Base-by-base conservation (phyloP, 108 stramenopile species). In the Skeletonema tropicum region DNA sequence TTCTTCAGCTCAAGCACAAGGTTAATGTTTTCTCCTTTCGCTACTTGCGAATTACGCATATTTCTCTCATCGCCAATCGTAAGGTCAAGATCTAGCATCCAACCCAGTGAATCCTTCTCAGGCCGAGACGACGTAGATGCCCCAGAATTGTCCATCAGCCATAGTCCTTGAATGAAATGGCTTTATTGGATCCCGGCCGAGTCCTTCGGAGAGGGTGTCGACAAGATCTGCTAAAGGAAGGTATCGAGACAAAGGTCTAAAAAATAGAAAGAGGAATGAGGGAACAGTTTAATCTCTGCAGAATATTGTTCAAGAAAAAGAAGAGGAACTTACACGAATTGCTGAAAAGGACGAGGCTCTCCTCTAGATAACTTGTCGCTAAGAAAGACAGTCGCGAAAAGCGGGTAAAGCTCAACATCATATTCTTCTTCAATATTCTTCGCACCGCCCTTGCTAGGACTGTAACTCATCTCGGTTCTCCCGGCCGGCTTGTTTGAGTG, bases 351-450 rank as follows among this genome's bases (percentile, higher is more conserved):
- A 29, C 92, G 83, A 25, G 92, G 90, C 68, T 92, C 91, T 23
- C 92, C 94, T 60, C 87, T 71, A 2, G 91, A 89, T 13, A 85
- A 46, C 9, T 86, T 75, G 65, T 94, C 95, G 68, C 91, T 92
- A 38, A 96, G 68, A 62, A 90, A 90, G 26, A 96, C 87, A n/a
- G 91, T 89, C 6, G 88, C 89, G 64, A 89, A 93, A 41, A 92
- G 82, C 5, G 95, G 95, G 70, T 94, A 90, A 25, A 96, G 74
- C 66, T 96, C 95, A 60, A 96, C 85, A 75, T 94, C 92, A 73
- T 91, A 87, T 41, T 92, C 85, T 9, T 87, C 89, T 26, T 76
- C 66, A 31, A 82, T 25, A 9, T 41, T 21, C 46, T 60, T 25
- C 17, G 67, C 64, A 46, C 67, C 65, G 2, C 35, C 69, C 29